These are phyloP conservation scores for Sisymbrium irio DNA, from an alignment of 345 rosid genomes.

Conservation along the genomic window DNA sequence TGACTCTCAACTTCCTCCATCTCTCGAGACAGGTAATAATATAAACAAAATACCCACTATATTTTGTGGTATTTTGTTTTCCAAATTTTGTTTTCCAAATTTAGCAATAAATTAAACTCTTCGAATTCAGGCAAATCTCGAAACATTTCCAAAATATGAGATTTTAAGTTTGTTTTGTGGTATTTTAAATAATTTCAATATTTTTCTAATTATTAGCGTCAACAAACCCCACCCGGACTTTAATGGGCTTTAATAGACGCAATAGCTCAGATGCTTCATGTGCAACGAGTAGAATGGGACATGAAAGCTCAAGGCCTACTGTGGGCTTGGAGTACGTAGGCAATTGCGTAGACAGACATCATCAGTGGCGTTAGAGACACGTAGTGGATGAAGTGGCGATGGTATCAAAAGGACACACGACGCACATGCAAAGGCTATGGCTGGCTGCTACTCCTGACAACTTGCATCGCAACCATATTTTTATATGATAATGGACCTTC, in stretches of 20 bases:
- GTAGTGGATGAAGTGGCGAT: conserved; percentile 18
- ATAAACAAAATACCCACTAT: too few relatives aligned
- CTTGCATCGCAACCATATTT: neutral
- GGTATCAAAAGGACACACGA: conserved; percentile 2
- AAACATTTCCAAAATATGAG: too few relatives aligned
- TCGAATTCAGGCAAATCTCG: too few relatives aligned
- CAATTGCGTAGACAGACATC: neutral
- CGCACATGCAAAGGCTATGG: conserved; percentile 32
- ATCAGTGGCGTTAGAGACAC: conserved; percentile 14
- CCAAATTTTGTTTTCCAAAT: too few relatives aligned
- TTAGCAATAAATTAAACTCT: too few relatives aligned
- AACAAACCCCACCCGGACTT: neutral
- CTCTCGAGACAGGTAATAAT: neutral
- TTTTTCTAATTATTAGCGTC: neutral
- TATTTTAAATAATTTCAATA: neutral
- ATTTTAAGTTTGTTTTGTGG: neutral
- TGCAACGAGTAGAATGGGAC: neutral
- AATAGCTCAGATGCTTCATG: neutral
- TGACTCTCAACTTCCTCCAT: neutral
- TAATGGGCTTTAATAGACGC: neutral
- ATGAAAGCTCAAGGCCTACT: neutral
- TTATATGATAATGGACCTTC: neutral
- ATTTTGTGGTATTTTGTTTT: too few relatives aligned
- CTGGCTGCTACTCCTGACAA: neutral
- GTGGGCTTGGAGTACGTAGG: neutral